Evolutionary conservation across 371 early-diverging fungal species (phyloP).

Genomic region (Rhizopus microsporus): DNA sequence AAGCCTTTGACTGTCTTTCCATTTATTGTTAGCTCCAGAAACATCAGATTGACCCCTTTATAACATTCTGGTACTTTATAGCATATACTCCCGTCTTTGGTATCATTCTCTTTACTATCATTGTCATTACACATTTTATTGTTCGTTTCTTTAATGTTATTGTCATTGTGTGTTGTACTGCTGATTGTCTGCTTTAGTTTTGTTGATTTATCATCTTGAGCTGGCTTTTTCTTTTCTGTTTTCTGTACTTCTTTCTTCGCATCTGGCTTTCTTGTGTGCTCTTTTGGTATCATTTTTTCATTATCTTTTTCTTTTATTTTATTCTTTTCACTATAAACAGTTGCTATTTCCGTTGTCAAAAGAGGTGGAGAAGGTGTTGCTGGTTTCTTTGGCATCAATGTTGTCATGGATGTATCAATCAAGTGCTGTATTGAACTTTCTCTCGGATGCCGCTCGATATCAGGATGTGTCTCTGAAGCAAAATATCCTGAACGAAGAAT

Average conservation of each 20-base stretch:
- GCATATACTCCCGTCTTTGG: conserved; percentile 7
- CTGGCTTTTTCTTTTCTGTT: neutral
- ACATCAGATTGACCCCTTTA: conserved; percentile 19
- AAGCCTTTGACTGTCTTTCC: conserved; percentile 22
- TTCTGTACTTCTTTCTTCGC: neutral
- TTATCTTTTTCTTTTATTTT: neutral
- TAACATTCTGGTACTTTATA: conserved; percentile 21
- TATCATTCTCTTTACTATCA: neutral
- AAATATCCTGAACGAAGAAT: conserved; percentile 25
- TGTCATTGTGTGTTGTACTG: neutral
- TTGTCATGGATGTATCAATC: neutral
- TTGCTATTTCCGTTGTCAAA: neutral
- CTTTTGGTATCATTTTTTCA: neutral
- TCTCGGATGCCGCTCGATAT: neutral
- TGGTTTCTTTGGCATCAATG: neutral
- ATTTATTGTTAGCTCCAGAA: conserved; percentile 24
- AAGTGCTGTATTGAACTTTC: conserved; percentile 6
- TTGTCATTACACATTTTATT: neutral
- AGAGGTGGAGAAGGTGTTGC: neutral
- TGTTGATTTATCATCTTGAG: neutral
- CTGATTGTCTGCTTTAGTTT: neutral
- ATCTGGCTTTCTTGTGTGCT: neutral
- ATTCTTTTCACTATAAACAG: neutral
- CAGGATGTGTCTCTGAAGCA: conserved; percentile 9
- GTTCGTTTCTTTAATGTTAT: neutral